Conservation (phyloP, 805 yeast genomes). For the Phaffomyces thermotolerans region DNA sequence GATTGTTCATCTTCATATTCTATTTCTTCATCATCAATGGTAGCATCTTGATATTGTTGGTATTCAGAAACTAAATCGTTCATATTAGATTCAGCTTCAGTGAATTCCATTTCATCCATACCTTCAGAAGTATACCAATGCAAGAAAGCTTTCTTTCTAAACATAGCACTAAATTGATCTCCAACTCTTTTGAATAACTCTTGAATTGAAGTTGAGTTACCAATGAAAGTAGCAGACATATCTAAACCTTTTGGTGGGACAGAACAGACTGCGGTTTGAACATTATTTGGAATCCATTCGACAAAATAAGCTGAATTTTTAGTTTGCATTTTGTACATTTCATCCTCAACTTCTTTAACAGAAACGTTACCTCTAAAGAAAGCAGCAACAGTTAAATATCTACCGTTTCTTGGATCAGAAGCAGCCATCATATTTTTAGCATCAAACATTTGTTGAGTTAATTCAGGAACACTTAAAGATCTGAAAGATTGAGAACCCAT, state of each 20-base stretch:
- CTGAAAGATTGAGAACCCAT: conserved; percentile 90
- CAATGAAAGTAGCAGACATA: conserved; percentile 89
- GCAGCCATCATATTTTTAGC: conserved; percentile 99
- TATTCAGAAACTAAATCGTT: conserved; percentile 97
- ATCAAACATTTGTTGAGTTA: conserved; percentile 96
- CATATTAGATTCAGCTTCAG: conserved; percentile 96
- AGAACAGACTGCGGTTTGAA: conserved; percentile 98
- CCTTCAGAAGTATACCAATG: conserved; percentile 99
- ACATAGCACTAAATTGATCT: conserved; percentile 95
- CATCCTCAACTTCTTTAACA: conserved; percentile 94
- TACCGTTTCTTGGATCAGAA: conserved; percentile 95
- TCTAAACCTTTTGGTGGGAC: conserved; percentile 86
- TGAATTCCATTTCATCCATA: conserved; percentile 99
- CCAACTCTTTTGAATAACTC: conserved; percentile 98
- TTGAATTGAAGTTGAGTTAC: conserved; percentile 96
- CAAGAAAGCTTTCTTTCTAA: conserved; percentile 96
- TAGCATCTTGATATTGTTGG: conserved; percentile 91
- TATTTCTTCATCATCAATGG: conserved; percentile 58
- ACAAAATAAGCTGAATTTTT: conserved; percentile 95
- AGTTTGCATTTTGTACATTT: conserved; percentile 88
- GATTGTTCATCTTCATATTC: conserved; percentile 26
- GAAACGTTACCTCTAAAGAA: conserved; percentile 98
- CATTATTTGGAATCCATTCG: conserved; percentile 99
- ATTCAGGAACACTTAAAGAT: conserved; percentile 88
- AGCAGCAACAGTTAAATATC: conserved; percentile 97